phyloP scores from a whole-genome alignment of 257 asterid genomes.

The Cinchona pubescens region DNA sequence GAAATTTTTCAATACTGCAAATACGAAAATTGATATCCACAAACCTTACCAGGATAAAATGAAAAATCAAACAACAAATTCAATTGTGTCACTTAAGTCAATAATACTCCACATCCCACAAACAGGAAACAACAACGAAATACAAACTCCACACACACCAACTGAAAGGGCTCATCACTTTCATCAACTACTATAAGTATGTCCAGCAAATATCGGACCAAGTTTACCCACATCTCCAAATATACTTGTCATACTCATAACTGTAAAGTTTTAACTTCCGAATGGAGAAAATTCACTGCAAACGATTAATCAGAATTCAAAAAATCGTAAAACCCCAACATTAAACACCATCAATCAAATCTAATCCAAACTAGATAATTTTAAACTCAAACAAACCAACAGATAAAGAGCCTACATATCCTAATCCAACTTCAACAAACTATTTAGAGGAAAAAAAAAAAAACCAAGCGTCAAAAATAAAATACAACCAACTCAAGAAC shows the following conservation, averaged over 20 bases:
- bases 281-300: too few relatives aligned
- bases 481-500: conserved; percentile 8
- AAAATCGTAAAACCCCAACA: neutral
- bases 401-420: neutral
- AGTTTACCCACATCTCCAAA: neutral
- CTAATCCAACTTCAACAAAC: conserved; percentile 12
- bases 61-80: neutral
- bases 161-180: neutral
- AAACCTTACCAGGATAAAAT: neutral
- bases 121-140: neutral
- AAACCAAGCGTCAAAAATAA: too few relatives aligned
- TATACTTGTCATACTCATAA: neutral
- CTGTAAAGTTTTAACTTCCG: neutral
- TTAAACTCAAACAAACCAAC: neutral
- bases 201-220: neutral
- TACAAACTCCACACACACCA: neutral
- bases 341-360: neutral
- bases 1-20: too few relatives aligned
- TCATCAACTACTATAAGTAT: neutral
- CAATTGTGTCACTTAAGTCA: neutral
- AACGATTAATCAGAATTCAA: neutral
- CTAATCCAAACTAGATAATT: neutral
- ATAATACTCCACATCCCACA: neutral
- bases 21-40: neutral
- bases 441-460: too few relatives aligned